These are phyloP conservation scores for Fusarium verticillioides DNA, from an alignment of 2,329 filamentous ascomycete genomes.

Conservation along the genomic window DNA sequence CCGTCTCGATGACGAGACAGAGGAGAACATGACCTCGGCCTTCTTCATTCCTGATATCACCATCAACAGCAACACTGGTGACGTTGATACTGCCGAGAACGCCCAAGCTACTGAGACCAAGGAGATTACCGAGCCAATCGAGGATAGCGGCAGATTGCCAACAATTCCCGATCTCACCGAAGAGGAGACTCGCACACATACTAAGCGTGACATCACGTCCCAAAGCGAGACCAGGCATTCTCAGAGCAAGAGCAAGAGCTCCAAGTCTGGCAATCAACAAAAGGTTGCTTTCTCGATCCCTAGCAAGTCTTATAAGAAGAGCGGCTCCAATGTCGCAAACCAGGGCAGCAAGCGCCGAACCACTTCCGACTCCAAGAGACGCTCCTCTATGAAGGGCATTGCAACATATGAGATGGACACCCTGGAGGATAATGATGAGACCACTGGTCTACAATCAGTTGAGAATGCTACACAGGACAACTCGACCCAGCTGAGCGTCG, in stretches of 20 bases:
- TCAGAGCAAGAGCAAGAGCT: conserved; percentile 43
- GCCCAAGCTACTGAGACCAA: conserved; percentile 49
- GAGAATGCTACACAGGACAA: conserved; percentile 51
- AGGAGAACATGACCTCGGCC: conserved; percentile 68
- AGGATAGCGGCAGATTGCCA: conserved; percentile 47
- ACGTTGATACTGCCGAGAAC: conserved; percentile 39
- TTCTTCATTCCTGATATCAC: conserved; percentile 70
- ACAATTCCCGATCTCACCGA: conserved; percentile 46
- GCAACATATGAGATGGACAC: conserved; percentile 41
- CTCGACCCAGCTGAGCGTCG: conserved; percentile 48
- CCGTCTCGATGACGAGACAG: conserved; percentile 51
- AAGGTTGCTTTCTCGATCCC: conserved; percentile 58
- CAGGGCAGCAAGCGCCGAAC: conserved; percentile 56
- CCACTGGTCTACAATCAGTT: conserved; percentile 49
- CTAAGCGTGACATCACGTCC: conserved; percentile 45
- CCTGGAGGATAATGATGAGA: conserved; percentile 50
- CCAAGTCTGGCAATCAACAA: conserved; percentile 45
- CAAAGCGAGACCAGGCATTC: conserved; percentile 47
- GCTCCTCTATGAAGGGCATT: conserved; percentile 36
- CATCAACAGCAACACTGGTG: conserved; percentile 54
- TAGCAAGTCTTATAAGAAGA: conserved; percentile 47
- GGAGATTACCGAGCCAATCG: conserved; percentile 49
- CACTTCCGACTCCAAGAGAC: conserved; percentile 37
- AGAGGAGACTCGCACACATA: conserved; percentile 43
- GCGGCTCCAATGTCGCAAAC: conserved; percentile 51